A percentile compares a stretch with the other conserved stretches of the same genome.
Evolutionary conservation across 2,329 filamentous ascomycete species (phyloP).

Genomic region (Sarocladium strictum): DNA sequence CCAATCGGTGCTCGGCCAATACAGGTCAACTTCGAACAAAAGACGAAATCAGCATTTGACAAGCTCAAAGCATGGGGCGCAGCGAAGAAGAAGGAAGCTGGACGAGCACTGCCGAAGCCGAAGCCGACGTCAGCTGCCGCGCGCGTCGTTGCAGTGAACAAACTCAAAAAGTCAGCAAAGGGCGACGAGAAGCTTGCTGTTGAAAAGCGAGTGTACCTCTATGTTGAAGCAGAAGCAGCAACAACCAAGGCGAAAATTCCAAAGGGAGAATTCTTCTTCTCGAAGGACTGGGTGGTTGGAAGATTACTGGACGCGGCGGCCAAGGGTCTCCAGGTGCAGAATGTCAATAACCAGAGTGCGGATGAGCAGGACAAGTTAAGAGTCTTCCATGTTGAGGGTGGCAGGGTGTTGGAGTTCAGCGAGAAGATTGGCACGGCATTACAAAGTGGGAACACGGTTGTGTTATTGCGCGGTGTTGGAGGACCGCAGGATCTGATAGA

Average conservation of each 20-base stretch:
- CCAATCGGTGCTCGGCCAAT: slow-evolving; percentile 43
- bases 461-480: slow-evolving; percentile 79
- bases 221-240: slow-evolving; percentile 84
- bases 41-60: slow-evolving; percentile 67
- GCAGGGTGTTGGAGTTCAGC: slow-evolving; percentile 76
- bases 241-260: slow-evolving; percentile 80
- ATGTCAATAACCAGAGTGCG: slow-evolving; percentile 72
- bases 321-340: slow-evolving; percentile 69
- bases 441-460: slow-evolving; percentile 81
- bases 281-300: slow-evolving; percentile 83
- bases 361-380: slow-evolving; percentile 75
- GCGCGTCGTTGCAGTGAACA: slow-evolving; percentile 63
- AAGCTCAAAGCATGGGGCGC: slow-evolving; percentile 75
- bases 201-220: slow-evolving; percentile 85
- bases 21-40: slow-evolving; percentile 48
- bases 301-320: slow-evolving; percentile 74
- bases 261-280: slow-evolving; percentile 75
- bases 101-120: slow-evolving; percentile 52
- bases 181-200: slow-evolving; percentile 75
- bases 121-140: slow-evolving; percentile 59
- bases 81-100: slow-evolving; percentile 62
- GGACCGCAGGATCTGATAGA: slow-evolving; percentile 70
- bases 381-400: slow-evolving; percentile 90
- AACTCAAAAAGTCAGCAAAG: slow-evolving; percentile 80
- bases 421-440: slow-evolving; percentile 75